phyloP scores from a whole-genome alignment of 2,329 filamentous ascomycete species.

The Hirsutella minnesotensis region DNA sequence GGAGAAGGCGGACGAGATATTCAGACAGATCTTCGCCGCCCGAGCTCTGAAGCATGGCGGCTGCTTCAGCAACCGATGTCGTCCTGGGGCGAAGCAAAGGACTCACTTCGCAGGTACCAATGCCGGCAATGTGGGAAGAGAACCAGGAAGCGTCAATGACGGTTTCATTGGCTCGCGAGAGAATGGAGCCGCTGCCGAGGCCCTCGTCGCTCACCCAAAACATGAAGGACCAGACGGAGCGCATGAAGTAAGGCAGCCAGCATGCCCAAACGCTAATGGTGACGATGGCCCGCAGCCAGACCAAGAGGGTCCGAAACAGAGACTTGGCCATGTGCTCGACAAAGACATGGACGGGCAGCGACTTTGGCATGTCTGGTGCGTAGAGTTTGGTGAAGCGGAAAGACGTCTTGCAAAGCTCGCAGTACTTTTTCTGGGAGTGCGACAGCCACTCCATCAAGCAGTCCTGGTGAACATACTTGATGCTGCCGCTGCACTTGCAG shows the following conservation, averaged over 20 bases:
- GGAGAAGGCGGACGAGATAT: conserved; percentile 17
- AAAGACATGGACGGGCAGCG: conserved; percentile 72
- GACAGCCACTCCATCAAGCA: conserved; percentile 98
- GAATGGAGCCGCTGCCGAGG: conserved; percentile 25
- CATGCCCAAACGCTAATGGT: conserved; percentile 83
- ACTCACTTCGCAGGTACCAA: conserved; percentile 21
- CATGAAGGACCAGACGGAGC: conserved; percentile 81
- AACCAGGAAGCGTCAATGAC: conserved; percentile 16
- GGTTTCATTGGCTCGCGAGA: conserved; percentile 12
- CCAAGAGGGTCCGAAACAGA: conserved; percentile 55
- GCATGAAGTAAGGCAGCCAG: conserved; percentile 80
- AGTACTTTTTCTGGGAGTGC: conserved; percentile 98
- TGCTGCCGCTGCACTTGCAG: conserved; percentile 97
- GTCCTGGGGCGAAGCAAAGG: conserved; percentile 21
- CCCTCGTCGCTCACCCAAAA: conserved; percentile 90
- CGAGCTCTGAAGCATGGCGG: conserved; percentile 16
- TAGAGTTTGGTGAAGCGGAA: conserved; percentile 98
- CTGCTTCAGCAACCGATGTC: conserved; percentile 18
- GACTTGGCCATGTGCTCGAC: conserved; percentile 67
- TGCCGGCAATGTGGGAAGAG: conserved; percentile 13
- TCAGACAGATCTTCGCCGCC: conserved; percentile 20
- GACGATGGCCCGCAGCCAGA: conserved; percentile 66
- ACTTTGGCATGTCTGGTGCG: conserved; percentile 81
- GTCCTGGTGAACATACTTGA: conserved; percentile 96
- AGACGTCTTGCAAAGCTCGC: conserved; percentile 96